Base-by-base conservation (phyloP, 139 green algal genomes). In the Haematococcus sp. region DNA sequence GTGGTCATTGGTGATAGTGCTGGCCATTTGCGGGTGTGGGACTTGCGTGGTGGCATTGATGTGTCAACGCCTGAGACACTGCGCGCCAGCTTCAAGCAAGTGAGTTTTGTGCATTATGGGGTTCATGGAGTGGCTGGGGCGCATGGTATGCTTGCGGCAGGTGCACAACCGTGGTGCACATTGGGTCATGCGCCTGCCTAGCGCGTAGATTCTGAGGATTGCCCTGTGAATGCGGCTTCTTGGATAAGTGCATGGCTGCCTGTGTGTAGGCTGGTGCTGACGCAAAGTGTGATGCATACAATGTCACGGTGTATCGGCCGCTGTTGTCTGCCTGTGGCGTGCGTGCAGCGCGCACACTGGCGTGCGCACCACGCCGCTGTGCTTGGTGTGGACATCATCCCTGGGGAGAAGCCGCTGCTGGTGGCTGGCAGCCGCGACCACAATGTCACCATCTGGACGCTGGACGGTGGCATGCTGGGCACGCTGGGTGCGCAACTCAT, bases 11-110 rank as follows among this genome's bases (percentile, higher is more conserved):
- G 85, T 1, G 90, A 94, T 80, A 92, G 79, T 23, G 66, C 75
- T 1, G 91, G 91, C 0, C 88, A 93, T 64, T 49, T 95, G 25
- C 75, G 85, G 19, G 74, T 93, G 40, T 92, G 78, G 76, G 84
- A 92, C 73, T 22, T 94, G 28, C 70, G 68, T 11, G 69, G 19
- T 16, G 82, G 82, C 7, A 68, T 93, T 5, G 80, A 86, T 52
- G 40, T 71, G 17, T 75, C 46, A 27, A 80, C 63, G 25, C n/a
- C 56, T 23, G 70, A 80, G 55, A 76, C 84, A 35, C 77, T 70
- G 46, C 22, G 33, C 22, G 67, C 68, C 30, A 84, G 77, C 34
- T 93, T 93, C 79, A 83, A 84, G 35, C 84, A 88, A 76, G 87
- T 88, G 43, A 31, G n/a, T n/a, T n/a, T n/a, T n/a, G n/a, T n/a